These are phyloP conservation scores for Cladosporium austrohemisphaericum DNA, from an alignment of 2,329 filamentous ascomycete species.

Conservation along the genomic window DNA sequence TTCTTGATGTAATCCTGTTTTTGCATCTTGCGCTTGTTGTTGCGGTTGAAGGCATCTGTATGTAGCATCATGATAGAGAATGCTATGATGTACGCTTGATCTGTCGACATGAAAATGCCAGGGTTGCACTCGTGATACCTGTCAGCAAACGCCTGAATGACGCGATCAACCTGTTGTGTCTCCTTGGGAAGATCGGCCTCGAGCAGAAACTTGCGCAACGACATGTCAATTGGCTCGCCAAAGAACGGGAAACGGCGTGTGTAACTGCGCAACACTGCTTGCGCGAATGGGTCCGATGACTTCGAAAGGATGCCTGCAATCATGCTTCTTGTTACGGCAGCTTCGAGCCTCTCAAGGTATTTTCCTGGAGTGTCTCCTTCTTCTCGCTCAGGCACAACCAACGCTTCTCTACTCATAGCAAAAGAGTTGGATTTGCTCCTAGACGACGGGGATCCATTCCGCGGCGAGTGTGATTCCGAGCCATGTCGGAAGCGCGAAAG, in stretches of 20 bases:
- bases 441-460: slow-evolving; percentile 69
- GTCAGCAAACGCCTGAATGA: slow-evolving; percentile 90
- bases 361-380: slow-evolving; percentile 88
- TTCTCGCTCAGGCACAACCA: slow-evolving; percentile 69
- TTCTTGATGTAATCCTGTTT: slow-evolving; percentile 94
- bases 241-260: slow-evolving; percentile 96
- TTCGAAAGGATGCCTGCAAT: slow-evolving; percentile 85
- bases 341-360: slow-evolving; percentile 81
- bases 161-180: slow-evolving; percentile 95
- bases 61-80: slow-evolving; percentile 96
- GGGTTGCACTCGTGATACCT: slow-evolving; percentile 98
- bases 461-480: slow-evolving; percentile 64
- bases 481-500: slow-evolving; percentile 74
- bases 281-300: slow-evolving; percentile 77
- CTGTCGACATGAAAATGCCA: slow-evolving; percentile 83
- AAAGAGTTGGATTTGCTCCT: slow-evolving; percentile 81
- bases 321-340: slow-evolving; percentile 71
- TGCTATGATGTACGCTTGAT: slow-evolving; percentile 97
- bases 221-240: slow-evolving; percentile 96
- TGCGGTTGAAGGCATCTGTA: slow-evolving; percentile 99
- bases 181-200: slow-evolving; percentile 94
- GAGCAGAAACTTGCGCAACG: slow-evolving; percentile 90
- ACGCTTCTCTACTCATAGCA: slow-evolving; percentile 67
- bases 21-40: slow-evolving; percentile 99
- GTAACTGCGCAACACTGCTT: slow-evolving; percentile 82